Percentiles rank a stretch among this genome's conserved stretches.
Conservation (phyloP, 1,284 basidiomycete genomes). For the Agaricales sp. region DNA sequence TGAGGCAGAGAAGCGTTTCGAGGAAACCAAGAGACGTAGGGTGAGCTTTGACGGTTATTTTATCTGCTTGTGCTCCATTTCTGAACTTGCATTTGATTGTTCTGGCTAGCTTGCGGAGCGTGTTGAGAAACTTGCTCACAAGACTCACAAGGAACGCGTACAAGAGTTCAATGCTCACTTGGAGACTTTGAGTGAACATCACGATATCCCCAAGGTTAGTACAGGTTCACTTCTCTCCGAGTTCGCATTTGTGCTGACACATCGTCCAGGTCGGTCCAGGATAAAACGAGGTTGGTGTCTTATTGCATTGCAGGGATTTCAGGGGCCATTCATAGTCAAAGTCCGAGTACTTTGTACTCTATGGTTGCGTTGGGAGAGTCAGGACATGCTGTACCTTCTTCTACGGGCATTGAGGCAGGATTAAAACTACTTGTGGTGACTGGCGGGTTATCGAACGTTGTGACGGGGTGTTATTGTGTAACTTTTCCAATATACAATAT, state of each 20-base stretch:
- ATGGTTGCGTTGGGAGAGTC: not conserved
- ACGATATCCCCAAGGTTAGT: slow-evolving; percentile 83
- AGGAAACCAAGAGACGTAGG: slow-evolving; percentile 74
- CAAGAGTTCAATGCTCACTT: slow-evolving; percentile 86
- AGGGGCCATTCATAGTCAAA: not conserved
- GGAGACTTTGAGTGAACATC: slow-evolving; percentile 84
- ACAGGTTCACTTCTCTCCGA: slow-evolving; percentile 11
- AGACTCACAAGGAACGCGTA: slow-evolving; percentile 94
- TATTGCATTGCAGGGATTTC: not conserved
- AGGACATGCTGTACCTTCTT: not conserved
- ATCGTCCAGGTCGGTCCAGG: slow-evolving; percentile 61
- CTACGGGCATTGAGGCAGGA: not conserved
- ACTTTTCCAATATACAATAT: not conserved
- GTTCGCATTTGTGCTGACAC: slow-evolving; percentile 16
- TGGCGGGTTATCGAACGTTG: not conserved
- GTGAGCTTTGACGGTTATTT: slow-evolving; percentile 38
- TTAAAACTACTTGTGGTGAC: not conserved
- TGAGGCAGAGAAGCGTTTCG: slow-evolving; percentile 84
- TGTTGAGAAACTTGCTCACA: slow-evolving; percentile 72
- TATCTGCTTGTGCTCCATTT: not conserved
- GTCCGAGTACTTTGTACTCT: not conserved
- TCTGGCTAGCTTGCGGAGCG: slow-evolving; percentile 60
- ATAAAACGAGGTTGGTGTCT: slow-evolving; percentile 30
- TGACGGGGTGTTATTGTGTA: slow-evolving; percentile 1
- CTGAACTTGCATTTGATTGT: slow-evolving; percentile 5